These are phyloP conservation scores for Bacidia gigantensis DNA, from an alignment of 495 filamentous ascomycete genomes.

Conservation along the genomic window DNA sequence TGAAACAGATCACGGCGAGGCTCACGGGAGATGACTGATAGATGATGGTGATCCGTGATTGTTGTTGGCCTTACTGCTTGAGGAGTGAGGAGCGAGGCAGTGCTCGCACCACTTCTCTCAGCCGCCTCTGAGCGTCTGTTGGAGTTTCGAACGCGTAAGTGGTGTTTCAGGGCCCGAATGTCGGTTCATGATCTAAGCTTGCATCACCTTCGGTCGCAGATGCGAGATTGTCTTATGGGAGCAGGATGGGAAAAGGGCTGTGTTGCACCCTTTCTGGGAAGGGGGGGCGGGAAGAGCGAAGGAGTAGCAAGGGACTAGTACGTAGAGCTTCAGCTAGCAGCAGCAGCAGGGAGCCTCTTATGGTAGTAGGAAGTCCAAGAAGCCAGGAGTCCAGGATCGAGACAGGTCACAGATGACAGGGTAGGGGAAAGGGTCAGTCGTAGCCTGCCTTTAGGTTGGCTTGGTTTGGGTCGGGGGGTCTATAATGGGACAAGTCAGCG, in stretches of 20 bases:
- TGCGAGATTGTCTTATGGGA: neutral
- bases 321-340: too few species aligned
- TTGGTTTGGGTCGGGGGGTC: too few species aligned
- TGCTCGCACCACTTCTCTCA: neutral
- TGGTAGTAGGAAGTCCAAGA: too few species aligned
- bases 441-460: too few species aligned
- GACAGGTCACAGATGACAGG: too few species aligned
- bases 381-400: too few species aligned
- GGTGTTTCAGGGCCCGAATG: neutral
- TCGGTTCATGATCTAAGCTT: neutral
- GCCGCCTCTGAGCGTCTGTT: neutral
- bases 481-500: too few species aligned
- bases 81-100: neutral
- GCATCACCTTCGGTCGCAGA: neutral
- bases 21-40: neutral
- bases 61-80: neutral
- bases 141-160: slow-evolving; percentile 1
- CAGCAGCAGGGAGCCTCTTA: too few species aligned
- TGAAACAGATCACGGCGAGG: neutral
- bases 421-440: too few species aligned
- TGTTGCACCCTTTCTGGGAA: too few species aligned
- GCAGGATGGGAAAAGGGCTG: neutral
- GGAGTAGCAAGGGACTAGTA: too few species aligned
- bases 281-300: too few species aligned
- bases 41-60: neutral